Evolutionary conservation across 164 flowering plant genomes (phyloP).

Genomic region (Liquidambar formosana): DNA sequence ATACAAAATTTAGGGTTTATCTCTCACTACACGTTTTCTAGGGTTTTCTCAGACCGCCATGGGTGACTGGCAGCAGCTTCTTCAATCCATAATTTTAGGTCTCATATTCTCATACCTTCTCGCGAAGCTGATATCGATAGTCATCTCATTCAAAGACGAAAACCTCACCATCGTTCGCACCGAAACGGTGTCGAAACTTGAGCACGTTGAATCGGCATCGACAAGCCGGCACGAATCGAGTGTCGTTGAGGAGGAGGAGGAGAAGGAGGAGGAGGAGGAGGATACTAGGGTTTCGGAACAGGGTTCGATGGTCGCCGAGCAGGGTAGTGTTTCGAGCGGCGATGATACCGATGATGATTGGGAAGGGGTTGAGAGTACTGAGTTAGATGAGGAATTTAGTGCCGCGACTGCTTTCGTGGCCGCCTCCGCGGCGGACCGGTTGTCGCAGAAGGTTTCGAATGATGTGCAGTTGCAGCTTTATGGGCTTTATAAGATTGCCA

Average conservation of each 20-base stretch:
- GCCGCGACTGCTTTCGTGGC: conserved; percentile 97
- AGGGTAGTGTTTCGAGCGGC: conserved; percentile 41
- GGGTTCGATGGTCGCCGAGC: conserved; percentile 43
- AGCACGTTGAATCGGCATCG: conserved; percentile 4
- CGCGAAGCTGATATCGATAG: conserved; percentile 81
- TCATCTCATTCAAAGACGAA: conserved; percentile 64
- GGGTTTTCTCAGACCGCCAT: conserved; percentile 18
- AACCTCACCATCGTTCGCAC: conserved; percentile 51
- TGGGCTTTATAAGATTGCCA: conserved; percentile 89
- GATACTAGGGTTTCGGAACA: conserved; percentile 22
- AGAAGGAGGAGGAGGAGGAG: conserved; percentile 2
- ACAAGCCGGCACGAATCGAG: neutral
- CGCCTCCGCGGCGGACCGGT: conserved; percentile 75
- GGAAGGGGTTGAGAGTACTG: conserved; percentile 98
- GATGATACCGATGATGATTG: conserved; percentile 78
- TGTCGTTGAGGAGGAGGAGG: neutral
- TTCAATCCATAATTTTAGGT: conserved; percentile 69
- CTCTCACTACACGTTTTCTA: neutral
- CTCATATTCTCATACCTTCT: conserved; percentile 79
- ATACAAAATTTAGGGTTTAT: too few relatives aligned
- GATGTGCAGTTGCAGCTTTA: conserved; percentile 89
- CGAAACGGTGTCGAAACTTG: neutral
- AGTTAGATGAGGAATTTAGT: conserved; percentile 84
- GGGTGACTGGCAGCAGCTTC: conserved; percentile 73
- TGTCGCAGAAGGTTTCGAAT: conserved; percentile 59